A percentile compares a stretch with the other conserved stretches of the same genome.
Evolutionary conservation across 257 asterid genomes (phyloP).

Genomic region (Solanum virginianum): DNA sequence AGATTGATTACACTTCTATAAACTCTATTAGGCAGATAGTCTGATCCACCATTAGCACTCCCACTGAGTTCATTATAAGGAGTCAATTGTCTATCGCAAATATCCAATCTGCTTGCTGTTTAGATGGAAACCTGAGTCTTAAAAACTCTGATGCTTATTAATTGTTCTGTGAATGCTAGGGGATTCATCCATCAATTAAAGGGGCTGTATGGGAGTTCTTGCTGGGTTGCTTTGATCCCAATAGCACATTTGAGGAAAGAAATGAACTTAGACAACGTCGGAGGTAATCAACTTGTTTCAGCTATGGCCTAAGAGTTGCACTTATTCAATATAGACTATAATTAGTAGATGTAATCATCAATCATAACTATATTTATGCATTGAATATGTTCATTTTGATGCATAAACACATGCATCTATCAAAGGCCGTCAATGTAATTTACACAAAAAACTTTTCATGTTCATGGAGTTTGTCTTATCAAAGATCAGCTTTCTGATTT

Average conservation of each 20-base stretch:
- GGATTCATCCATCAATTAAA: conserved; percentile 84
- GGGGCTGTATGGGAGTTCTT: conserved; percentile 95
- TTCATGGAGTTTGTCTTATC: background rate
- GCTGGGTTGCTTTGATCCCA: conserved; percentile 90
- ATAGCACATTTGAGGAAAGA: conserved; percentile 65
- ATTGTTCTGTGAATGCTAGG: conserved; percentile 29
- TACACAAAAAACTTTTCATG: background rate
- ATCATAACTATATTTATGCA: background rate
- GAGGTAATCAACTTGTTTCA: conserved; percentile 37
- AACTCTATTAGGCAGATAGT: background rate
- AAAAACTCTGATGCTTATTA: background rate
- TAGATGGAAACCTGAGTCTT: background rate
- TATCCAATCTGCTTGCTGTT: background rate
- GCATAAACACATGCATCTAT: background rate
- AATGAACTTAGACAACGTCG: conserved; percentile 49
- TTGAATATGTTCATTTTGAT: background rate
- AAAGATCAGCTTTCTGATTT: background rate
- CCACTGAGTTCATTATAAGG: background rate
- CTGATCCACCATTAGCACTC: background rate
- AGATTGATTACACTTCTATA: background rate
- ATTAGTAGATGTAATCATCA: background rate
- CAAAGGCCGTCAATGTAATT: background rate
- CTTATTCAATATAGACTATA: background rate
- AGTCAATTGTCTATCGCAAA: background rate
- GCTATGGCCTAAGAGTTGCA: background rate